phyloP scores from a whole-genome alignment of 805 yeast species.

The Lachancea kluyveri region DNA sequence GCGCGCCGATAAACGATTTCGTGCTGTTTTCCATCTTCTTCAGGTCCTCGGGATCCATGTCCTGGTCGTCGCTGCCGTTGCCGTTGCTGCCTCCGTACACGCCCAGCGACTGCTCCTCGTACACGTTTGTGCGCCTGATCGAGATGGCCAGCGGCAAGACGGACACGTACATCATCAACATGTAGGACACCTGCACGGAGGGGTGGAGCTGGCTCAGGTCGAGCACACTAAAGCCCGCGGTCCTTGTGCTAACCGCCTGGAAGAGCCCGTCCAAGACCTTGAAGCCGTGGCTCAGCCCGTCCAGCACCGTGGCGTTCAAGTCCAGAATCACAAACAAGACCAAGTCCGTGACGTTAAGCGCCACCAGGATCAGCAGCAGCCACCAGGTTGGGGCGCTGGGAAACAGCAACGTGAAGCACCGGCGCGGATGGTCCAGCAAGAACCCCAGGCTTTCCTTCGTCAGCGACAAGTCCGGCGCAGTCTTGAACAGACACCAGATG shows the following conservation, averaged over 20 bases:
- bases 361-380: constrained; percentile 69
- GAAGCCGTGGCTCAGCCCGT: constrained; percentile 55
- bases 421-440: constrained; percentile 89
- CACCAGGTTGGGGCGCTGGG: constrained; percentile 96
- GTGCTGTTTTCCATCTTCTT: constrained; percentile 30
- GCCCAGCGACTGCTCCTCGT: constrained; percentile 96
- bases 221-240: constrained; percentile 83
- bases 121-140: constrained; percentile 93
- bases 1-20: constrained; percentile 71
- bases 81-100: constrained; percentile 46
- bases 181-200: constrained; percentile 86
- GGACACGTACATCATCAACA: constrained; percentile 97
- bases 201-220: constrained; percentile 71
- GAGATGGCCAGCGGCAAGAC: constrained; percentile 95
- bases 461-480: constrained; percentile 59
- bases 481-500: constrained; percentile 71
- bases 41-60: constrained; percentile 16
- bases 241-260: constrained; percentile 89
- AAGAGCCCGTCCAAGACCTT: constrained; percentile 77
- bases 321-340: constrained; percentile 77
- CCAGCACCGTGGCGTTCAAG: constrained; percentile 45
- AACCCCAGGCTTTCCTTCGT: constrained; percentile 75
- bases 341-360: constrained; percentile 71
- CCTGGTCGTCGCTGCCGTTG: constrained; percentile 23
- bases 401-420: constrained; percentile 89